These are phyloP conservation scores for Clonostachys rosea DNA, from an alignment of 2,329 filamentous ascomycete species.

Conservation along the genomic window DNA sequence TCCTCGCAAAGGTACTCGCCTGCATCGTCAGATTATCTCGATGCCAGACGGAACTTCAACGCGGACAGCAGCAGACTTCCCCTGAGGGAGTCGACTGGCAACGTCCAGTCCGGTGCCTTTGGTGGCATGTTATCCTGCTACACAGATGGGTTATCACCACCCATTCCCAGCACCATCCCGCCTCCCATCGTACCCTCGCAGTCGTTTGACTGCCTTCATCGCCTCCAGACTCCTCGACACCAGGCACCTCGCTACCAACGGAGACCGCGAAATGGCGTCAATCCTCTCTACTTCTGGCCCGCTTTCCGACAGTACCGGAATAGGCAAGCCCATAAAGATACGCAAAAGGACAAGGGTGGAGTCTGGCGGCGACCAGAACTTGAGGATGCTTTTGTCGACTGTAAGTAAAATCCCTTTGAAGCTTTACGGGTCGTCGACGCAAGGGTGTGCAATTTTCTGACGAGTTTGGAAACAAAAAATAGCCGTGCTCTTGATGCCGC, in stretches of 20 bases:
- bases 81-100: slow-evolving; percentile 47
- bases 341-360: slow-evolving; percentile 55
- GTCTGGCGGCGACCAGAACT: slow-evolving; percentile 46
- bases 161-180: slow-evolving; percentile 12
- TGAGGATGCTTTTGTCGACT: slow-evolving; percentile 64
- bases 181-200: slow-evolving; percentile 46
- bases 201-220: slow-evolving; percentile 35
- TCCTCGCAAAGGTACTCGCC: slow-evolving; percentile 46
- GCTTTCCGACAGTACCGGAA: slow-evolving; percentile 63
- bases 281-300: slow-evolving; percentile 57
- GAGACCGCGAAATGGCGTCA: slow-evolving; percentile 32
- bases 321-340: slow-evolving; percentile 59
- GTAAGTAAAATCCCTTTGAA: slow-evolving; percentile 30
- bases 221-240: slow-evolving; percentile 18
- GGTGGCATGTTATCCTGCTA: slow-evolving; percentile 37
- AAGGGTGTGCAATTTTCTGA: neutral
- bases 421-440: neutral
- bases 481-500: slow-evolving; percentile 62
- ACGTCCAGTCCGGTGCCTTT: slow-evolving; percentile 35
- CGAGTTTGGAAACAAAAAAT: neutral
- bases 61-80: slow-evolving; percentile 25
- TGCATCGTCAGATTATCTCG: slow-evolving; percentile 36
- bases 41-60: slow-evolving; percentile 33
- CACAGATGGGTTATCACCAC: slow-evolving; percentile 1
- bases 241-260: slow-evolving; percentile 11